Conservation (phyloP, 257 asterid species). For the Catharanthus roseus region DNA sequence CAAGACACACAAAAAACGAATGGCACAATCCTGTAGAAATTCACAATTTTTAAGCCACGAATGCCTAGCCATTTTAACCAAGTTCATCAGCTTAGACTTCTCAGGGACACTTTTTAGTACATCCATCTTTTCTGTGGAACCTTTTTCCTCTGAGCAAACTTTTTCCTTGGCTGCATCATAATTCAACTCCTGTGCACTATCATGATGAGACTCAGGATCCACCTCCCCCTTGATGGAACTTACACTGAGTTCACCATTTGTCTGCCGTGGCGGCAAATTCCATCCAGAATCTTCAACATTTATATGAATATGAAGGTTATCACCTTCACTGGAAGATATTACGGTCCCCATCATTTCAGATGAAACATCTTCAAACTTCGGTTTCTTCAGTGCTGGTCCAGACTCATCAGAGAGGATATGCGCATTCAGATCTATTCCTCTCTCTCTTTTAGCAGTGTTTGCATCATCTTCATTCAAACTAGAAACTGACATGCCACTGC, state of each 20-base stretch:
- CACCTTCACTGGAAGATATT: constrained; percentile 26
- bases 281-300: constrained; percentile 45
- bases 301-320: constrained; percentile 29
- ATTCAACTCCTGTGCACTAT: constrained; percentile 25
- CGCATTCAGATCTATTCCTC: constrained; percentile 65
- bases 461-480: constrained; percentile 33
- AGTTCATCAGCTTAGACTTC: constrained; percentile 64
- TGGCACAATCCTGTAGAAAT: constrained; percentile 97
- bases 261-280: constrained; percentile 25
- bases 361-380: constrained; percentile 58
- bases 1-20: constrained; percentile 92
- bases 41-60: constrained; percentile 88
- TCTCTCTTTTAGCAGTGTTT: constrained; percentile 46
- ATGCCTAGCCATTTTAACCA: constrained; percentile 76
- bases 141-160: constrained; percentile 36
- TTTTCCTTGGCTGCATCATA: constrained; percentile 28
- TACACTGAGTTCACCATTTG: constrained; percentile 47
- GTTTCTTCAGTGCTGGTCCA: constrained; percentile 64
- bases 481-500: constrained; percentile 27
- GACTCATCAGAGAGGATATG: constrained; percentile 53
- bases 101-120: constrained; percentile 44
- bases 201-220: constrained; percentile 48
- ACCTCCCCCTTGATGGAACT: constrained; percentile 51
- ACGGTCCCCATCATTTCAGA: constrained; percentile 22
- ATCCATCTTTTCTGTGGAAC: constrained; percentile 43